These are phyloP conservation scores for Sanghuangporus baumii DNA, from an alignment of 1,284 basidiomycete genomes.

Conservation along the genomic window DNA sequence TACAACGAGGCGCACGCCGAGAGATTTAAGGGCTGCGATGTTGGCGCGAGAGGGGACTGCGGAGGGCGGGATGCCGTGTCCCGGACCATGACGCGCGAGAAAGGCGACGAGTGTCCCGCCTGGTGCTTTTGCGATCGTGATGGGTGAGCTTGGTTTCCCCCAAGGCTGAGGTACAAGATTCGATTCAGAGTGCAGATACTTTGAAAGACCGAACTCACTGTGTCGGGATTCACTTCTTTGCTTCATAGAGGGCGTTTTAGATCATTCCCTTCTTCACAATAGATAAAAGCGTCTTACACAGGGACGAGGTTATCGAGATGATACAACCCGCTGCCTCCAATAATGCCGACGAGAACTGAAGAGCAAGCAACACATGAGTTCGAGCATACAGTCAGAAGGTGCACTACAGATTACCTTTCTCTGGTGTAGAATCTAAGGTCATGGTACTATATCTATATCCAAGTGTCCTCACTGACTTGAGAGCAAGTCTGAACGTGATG, in stretches of 20 bases:
- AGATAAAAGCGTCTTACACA: constrained; percentile 46
- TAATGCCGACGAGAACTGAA: constrained; percentile 74
- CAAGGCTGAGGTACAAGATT: constrained; percentile 62
- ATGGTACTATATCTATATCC: not conserved
- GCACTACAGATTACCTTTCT: not conserved
- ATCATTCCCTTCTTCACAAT: not conserved
- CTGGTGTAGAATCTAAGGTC: not conserved
- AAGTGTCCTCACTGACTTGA: not conserved
- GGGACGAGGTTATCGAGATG: constrained; percentile 84
- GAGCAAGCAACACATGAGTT: not conserved
- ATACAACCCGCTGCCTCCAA: constrained; percentile 84
- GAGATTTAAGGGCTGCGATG: constrained; percentile 90
- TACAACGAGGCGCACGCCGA: constrained; percentile 86
- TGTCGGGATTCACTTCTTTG: constrained; percentile 64
- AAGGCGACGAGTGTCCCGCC: constrained; percentile 83
- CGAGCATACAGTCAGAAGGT: not conserved
- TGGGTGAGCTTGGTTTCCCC: constrained; percentile 89
- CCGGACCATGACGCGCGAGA: constrained; percentile 82
- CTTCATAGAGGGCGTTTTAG: constrained; percentile 31
- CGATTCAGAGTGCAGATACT: too few species aligned
- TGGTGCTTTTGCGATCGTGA: constrained; percentile 80
- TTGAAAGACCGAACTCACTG: too few species aligned
- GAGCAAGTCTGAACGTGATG: not conserved
- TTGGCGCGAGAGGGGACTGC: constrained; percentile 84
- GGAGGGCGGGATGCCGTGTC: constrained; percentile 74